Evolutionary conservation across 331 rosid species (phyloP).

Genomic region (Dryas integrifolia): DNA sequence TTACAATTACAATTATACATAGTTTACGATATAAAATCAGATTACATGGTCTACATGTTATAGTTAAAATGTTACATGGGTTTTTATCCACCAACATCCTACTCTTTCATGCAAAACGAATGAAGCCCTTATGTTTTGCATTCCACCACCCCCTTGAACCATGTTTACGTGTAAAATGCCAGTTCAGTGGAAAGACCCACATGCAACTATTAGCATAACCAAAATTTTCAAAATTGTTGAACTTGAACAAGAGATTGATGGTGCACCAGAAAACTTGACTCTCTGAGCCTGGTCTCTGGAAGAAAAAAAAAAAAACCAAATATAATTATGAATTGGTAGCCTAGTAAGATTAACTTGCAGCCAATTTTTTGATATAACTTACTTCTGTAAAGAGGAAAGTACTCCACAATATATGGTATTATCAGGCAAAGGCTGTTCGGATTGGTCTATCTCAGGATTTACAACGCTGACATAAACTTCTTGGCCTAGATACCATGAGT

Average conservation of each 20-base stretch:
- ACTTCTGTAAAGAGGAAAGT: slow-evolving; percentile 80
- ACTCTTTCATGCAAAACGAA: neutral
- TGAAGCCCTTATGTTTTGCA: neutral
- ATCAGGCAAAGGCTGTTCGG: slow-evolving; percentile 53
- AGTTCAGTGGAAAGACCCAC: slow-evolving; percentile 10
- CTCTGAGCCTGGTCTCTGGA: slow-evolving; percentile 86
- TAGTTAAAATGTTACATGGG: neutral
- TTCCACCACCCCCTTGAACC: neutral
- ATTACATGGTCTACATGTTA: neutral
- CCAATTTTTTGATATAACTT: slow-evolving; percentile 28
- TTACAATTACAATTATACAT: neutral
- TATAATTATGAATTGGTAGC: neutral
- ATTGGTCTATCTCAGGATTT: slow-evolving; percentile 55
- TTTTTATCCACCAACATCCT: neutral
- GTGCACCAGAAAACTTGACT: slow-evolving; percentile 59
- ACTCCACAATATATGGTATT: slow-evolving; percentile 77
- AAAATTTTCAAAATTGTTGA: slow-evolving; percentile 35
- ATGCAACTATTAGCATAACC: slow-evolving; percentile 34
- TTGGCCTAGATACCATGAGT: slow-evolving; percentile 89
- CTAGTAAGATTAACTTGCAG: neutral
- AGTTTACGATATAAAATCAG: neutral
- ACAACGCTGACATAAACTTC: slow-evolving; percentile 70
- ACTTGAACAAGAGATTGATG: slow-evolving; percentile 30
- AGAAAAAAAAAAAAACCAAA: slow-evolving; percentile 16
- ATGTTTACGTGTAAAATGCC: neutral